A percentile compares a stretch with the other conserved stretches of the same genome.
These are phyloP conservation scores for Penicillium fimorum DNA, from an alignment of 495 filamentous ascomycete genomes.

Conservation along the genomic window DNA sequence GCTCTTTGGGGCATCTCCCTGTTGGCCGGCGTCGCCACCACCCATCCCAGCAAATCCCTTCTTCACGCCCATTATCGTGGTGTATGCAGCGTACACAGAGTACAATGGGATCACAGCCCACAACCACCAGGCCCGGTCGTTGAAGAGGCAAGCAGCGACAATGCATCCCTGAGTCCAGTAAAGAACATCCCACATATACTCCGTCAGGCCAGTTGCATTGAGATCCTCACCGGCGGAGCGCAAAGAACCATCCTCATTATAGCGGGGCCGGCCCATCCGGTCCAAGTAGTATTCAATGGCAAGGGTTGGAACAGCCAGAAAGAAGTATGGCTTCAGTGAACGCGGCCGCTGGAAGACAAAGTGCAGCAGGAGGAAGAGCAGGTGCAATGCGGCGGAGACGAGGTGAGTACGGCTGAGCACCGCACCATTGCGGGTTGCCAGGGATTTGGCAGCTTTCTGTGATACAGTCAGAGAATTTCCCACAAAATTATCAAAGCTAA, in stretches of 20 bases:
- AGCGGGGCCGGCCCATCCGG: constrained; percentile 73
- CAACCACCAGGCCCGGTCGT: constrained; percentile 75
- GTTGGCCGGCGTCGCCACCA: constrained; percentile 28
- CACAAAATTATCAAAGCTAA: no score
- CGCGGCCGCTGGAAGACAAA: constrained; percentile 63
- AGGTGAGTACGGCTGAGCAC: constrained; percentile 77
- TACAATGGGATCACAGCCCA: constrained; percentile 70
- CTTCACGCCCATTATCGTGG: constrained; percentile 61
- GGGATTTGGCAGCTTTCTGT: constrained; percentile 92
- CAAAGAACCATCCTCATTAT: constrained; percentile 63
- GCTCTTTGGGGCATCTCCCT: constrained; percentile 40
- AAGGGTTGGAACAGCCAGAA: constrained; percentile 71
- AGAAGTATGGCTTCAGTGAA: constrained; percentile 66
- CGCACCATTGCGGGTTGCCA: constrained; percentile 74
- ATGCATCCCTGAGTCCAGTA: constrained; percentile 85
- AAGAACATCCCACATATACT: constrained; percentile 96
- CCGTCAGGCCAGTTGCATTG: constrained; percentile 82
- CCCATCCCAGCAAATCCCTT: constrained; percentile 62
- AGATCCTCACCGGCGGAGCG: constrained; percentile 82
- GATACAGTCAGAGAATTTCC: constrained; percentile 9
- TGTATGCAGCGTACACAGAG: constrained; percentile 65
- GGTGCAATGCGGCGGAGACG: constrained; percentile 66
- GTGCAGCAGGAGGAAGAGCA: constrained; percentile 68
- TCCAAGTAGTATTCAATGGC: constrained; percentile 82
- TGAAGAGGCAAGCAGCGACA: constrained; percentile 61